Base-by-base conservation (phyloP, 768 basidiomycete genomes). In the Macrolepiota albuminosa region DNA sequence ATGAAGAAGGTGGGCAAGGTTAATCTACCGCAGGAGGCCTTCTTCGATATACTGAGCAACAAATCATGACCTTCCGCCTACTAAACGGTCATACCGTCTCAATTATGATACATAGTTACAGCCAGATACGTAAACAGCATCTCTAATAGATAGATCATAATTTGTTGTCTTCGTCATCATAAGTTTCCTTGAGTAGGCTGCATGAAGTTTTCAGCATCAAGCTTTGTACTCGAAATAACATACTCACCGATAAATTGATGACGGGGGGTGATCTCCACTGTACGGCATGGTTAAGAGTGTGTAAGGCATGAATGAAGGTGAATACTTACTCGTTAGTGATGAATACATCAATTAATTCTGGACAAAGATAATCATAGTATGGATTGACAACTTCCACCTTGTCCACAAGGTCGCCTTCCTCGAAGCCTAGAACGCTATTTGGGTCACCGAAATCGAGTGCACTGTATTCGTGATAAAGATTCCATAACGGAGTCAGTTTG, bases 231-330 rank as follows among this genome's bases (percentile, higher is more conserved):
- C 34, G 31, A 55, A 31, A 55, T 21, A 45, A 5, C 46, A 49
- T n/a, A 67, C 80, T 66, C 64, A 84, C 88, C 93, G 80, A 69
- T 95, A 93, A 66, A 98, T 89, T 56, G 95, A 93, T 18, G 95
- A 92, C 21, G 96, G 95, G 26, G 95, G 93, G 71, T 98, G 95
- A 71, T 97, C 96, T 24, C 96, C 96, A 65, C 95, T 98, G 64
- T 46, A 57, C 14, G 8, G 29, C 18, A 9, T 11, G 18, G 48
- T 61, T 24, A 64, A 18, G 61, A 60, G 36, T 18, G 7, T 46
- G 39, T 31, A 24, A 48, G 29, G 29, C 55, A 34, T 18, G n/a
- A 21, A 34, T 18, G n/a, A 21, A 13, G 24, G 37, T 73, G 61
- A 48, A 57, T 29, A 79, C 95, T 78, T 72, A 98, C 96, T 98